Conservation (phyloP, 1,139 yeast genomes). For the Scheffersomyces insectosa region DNA sequence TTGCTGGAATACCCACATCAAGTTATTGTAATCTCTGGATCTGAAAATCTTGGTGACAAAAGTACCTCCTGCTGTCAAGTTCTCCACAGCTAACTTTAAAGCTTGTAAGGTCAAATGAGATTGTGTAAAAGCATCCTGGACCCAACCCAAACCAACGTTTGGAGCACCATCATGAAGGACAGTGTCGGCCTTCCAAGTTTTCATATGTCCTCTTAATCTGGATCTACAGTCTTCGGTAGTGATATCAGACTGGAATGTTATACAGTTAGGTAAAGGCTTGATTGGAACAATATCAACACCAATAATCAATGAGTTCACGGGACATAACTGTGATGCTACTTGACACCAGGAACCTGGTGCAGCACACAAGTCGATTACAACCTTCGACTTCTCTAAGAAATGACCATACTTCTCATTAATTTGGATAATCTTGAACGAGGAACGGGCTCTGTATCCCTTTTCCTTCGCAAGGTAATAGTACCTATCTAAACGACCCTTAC, state of each 20-base stretch:
- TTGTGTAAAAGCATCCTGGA: conserved; percentile 98
- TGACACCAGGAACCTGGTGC: conserved; percentile 99
- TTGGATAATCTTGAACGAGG: conserved; percentile 93
- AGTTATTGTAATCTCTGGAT: conserved; percentile 94
- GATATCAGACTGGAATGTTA: conserved; percentile 93
- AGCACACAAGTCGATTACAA: conserved; percentile 96
- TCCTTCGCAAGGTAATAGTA: conserved; percentile 96
- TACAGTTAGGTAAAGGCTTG: conserved; percentile 89
- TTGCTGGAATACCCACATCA: conserved; percentile 97
- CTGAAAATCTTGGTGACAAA: conserved; percentile 96
- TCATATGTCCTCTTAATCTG: conserved; percentile 89
- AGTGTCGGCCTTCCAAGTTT: conserved; percentile 98
- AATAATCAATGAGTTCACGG: conserved; percentile 86
- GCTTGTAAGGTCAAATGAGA: conserved; percentile 94
- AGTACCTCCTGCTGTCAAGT: conserved; percentile 89
- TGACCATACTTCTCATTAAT: conserved; percentile 96
- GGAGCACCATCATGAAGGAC: conserved; percentile 99
- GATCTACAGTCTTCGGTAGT: conserved; percentile 98
- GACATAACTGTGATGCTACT: conserved; percentile 92
- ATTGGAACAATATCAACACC: conserved; percentile 99
- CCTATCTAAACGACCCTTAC: conserved; percentile 98
- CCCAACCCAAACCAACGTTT: conserved; percentile 98
- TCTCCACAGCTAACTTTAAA: conserved; percentile 91
- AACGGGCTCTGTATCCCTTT: conserved; percentile 98
- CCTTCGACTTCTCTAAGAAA: conserved; percentile 93